A percentile compares a stretch with the other conserved stretches of the same genome.
phyloP scores from a whole-genome alignment of 768 basidiomycete genomes.

The Auricularia cornea region DNA sequence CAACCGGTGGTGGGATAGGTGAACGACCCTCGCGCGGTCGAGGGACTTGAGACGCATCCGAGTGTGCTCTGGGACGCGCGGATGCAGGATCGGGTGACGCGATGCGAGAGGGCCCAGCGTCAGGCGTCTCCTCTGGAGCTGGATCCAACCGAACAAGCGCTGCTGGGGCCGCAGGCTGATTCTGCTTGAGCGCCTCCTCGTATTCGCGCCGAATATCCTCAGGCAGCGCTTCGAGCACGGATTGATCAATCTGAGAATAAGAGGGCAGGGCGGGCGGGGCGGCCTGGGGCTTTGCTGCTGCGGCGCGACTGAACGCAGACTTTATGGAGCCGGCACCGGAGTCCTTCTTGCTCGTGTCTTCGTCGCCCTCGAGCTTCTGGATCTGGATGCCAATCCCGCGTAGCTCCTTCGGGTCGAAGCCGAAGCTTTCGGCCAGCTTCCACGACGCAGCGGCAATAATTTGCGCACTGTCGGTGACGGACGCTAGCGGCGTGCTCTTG shows the following conservation, averaged over 20 bases:
- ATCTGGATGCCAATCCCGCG: conserved; percentile 89
- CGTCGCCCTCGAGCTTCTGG: conserved; percentile 66
- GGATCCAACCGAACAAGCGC: conserved; percentile 49
- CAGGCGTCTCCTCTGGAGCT: conserved; percentile 15
- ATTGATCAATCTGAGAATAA: conserved; percentile 66
- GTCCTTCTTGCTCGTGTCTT: conserved; percentile 11
- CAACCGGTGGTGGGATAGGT: conserved; percentile 1
- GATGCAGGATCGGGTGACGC: too few species aligned
- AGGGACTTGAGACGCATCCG: too few species aligned
- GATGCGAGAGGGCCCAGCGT: conserved; percentile 1
- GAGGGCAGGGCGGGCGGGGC: conserved; percentile 39
- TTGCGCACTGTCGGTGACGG: conserved; percentile 62
- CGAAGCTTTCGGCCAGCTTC: conserved; percentile 61
- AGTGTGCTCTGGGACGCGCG: too few species aligned
- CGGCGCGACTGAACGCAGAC: not conserved
- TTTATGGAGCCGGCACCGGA: not conserved
- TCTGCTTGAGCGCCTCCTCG: conserved; percentile 44
- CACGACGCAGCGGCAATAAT: conserved; percentile 72
- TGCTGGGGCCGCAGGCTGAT: conserved; percentile 14
- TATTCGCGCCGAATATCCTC: conserved; percentile 61
- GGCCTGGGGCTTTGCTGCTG: conserved; percentile 5
- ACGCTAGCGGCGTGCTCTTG: conserved; percentile 54
- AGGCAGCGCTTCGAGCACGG: conserved; percentile 63
- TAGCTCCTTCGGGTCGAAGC: conserved; percentile 78
- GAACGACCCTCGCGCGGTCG: too few species aligned